Percentiles rank a stretch among this genome's conserved stretches.
Conservation (phyloP, 345 rosid species). For the Eucalyptus curtisii region DNA sequence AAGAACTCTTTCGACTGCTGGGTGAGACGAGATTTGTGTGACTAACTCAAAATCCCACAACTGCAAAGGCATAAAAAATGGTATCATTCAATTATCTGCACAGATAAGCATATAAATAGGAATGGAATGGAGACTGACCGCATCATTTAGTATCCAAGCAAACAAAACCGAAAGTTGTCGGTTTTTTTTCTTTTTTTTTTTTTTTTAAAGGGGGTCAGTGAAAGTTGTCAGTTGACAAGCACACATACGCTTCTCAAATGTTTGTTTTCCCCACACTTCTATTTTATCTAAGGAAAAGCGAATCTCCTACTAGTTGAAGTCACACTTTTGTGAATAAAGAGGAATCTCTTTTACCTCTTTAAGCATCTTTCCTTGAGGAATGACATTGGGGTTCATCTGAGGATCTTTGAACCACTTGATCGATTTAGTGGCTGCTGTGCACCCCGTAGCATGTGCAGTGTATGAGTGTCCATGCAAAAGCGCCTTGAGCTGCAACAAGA, state of each 20-base stretch:
- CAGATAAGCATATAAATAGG: neutral
- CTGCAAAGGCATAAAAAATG: slow-evolving; percentile 22
- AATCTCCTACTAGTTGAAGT: neutral
- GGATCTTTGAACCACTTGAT: slow-evolving; percentile 88
- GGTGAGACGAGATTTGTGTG: slow-evolving; percentile 53
- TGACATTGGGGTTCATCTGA: slow-evolving; percentile 50
- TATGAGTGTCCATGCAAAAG: slow-evolving; percentile 96
- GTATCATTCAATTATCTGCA: neutral
- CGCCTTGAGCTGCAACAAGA: slow-evolving; percentile 53
- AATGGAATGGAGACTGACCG: neutral
- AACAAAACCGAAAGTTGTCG: neutral
- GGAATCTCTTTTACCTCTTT: slow-evolving; percentile 42
- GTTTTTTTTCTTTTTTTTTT: neutral
- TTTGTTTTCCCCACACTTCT: neutral
- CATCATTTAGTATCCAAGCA: neutral
- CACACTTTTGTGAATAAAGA: neutral
- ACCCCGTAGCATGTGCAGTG: slow-evolving; percentile 92
- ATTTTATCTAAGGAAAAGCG: neutral
- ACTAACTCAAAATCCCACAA: slow-evolving; percentile 66
- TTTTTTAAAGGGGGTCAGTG: rapidly evolving
- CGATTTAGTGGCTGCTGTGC: slow-evolving; percentile 75
- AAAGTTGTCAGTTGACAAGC: neutral
- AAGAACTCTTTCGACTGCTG: slow-evolving; percentile 66
- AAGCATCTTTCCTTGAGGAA: slow-evolving; percentile 32
- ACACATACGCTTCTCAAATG: neutral